Conservation (phyloP, 2,329 filamentous ascomycete genomes). For the Aspergillus hiratsukae region DNA sequence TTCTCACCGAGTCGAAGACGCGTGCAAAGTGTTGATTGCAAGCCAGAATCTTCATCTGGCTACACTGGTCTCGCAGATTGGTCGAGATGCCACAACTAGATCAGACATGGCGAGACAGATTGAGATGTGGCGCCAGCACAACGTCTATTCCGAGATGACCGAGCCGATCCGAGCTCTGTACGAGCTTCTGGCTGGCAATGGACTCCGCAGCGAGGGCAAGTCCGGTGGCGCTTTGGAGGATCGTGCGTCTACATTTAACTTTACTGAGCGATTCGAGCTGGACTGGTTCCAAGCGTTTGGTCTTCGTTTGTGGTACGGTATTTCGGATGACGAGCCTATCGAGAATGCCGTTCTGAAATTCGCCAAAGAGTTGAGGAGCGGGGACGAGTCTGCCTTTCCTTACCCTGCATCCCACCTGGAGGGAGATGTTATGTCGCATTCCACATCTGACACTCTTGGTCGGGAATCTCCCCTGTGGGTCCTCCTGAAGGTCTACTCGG, state of each 20-base stretch:
- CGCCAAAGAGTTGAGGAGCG: constrained; percentile 65
- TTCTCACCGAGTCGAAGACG: constrained; percentile 72
- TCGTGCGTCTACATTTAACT: constrained; percentile 70
- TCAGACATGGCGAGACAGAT: constrained; percentile 76
- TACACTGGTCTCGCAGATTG: constrained; percentile 77
- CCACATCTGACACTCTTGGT: constrained; percentile 52
- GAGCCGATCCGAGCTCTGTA: constrained; percentile 82
- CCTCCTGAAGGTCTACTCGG: constrained; percentile 73
- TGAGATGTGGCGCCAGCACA: constrained; percentile 75
- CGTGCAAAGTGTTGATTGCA: constrained; percentile 72
- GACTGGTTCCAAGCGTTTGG: constrained; percentile 95
- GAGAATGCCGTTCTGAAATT: constrained; percentile 70
- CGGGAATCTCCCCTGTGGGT: constrained; percentile 79
- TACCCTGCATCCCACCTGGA: constrained; percentile 63
- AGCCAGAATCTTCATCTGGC: constrained; percentile 79
- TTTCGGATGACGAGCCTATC: constrained; percentile 63
- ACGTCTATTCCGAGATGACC: constrained; percentile 81
- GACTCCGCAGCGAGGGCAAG: constrained; percentile 76
- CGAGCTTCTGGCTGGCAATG: constrained; percentile 81
- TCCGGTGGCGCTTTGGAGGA: constrained; percentile 70
- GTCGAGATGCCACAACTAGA: constrained; percentile 63
- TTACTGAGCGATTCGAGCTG: constrained; percentile 77
- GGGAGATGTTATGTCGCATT: constrained; percentile 56
- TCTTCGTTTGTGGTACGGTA: constrained; percentile 84
- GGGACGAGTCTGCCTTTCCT: constrained; percentile 65